phyloP scores from a whole-genome alignment of 331 rosid species.

The Cydonia oblonga region DNA sequence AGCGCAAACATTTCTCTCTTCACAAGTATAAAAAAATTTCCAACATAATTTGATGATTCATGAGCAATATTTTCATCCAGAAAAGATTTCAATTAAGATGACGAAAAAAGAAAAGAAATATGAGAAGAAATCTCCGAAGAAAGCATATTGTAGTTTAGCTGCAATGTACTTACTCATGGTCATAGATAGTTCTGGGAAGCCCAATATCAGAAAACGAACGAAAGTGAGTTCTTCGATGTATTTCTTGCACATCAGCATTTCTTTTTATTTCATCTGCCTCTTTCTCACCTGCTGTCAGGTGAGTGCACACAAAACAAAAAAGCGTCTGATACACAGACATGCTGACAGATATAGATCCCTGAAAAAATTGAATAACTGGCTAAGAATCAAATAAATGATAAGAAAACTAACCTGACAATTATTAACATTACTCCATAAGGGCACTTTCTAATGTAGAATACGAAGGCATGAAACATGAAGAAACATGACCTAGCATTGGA shows the following conservation, averaged over 20 bases:
- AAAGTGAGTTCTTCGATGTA: constrained; percentile 63
- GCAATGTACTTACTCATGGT: constrained; percentile 60
- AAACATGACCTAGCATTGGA: too few relatives aligned
- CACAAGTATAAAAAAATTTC: not conserved
- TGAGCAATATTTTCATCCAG: not conserved
- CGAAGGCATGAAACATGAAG: too few relatives aligned
- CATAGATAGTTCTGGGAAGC: constrained; percentile 47
- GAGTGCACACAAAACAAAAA: constrained; percentile 84
- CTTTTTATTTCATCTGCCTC: constrained; percentile 64
- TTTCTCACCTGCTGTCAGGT: constrained; percentile 80
- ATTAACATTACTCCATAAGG: not conserved
- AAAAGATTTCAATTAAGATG: not conserved
- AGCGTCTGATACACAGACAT: constrained; percentile 84
- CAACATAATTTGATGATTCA: not conserved
- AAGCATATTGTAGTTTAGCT: not conserved
- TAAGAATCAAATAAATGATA: not conserved
- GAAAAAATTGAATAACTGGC: constrained; percentile 17
- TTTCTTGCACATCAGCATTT: constrained; percentile 69
- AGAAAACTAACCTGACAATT: not conserved
- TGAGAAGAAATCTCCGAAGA: not conserved
- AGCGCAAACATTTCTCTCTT: not conserved
- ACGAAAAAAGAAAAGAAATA: not conserved
- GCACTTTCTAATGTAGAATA: not conserved
- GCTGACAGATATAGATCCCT: constrained; percentile 90
- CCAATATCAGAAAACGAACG: constrained; percentile 41